Evolutionary conservation across 164 flowering plant genomes (phyloP), one percentile per base, ranked within the genome.

Genomic region (Akebia trifoliata): DNA sequence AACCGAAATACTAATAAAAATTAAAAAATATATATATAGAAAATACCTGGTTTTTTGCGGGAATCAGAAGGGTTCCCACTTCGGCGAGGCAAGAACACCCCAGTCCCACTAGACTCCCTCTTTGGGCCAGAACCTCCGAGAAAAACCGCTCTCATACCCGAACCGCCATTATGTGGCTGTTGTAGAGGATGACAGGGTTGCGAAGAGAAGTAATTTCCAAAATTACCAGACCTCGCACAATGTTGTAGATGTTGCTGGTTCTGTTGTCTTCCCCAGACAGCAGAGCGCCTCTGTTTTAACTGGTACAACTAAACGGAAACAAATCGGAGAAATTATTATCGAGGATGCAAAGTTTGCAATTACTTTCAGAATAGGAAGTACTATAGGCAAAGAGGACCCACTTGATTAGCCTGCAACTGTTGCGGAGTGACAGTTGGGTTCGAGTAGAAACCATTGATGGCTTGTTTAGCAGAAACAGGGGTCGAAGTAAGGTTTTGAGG

Each of bases 111-210:
- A 1, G 69, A 67, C 42, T 70, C 62, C 63, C 74, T 66, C 47
- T 68, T 57, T 1, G 81, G 51, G 14, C 73, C 71, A 3, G 82
- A 55, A 8, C 77, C 74, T 1, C 67, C 79, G 8, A 82, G 83
- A 48, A 78, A 84, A 25, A 80, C 73, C 0, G 83, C 86, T 57
- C 76, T 57, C 80, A 75, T 76, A 4, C 79, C 86, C 24, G 85
- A 67, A 40, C 77, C 72, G 0, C 55, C 44, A 26, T 59, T 58
- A 12, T 52, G 60, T 15, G 24, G 39, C 22, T 64, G 78, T 21
- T 78, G 89, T 40, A 78, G 51, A 37, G 84, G 64, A 8, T 89
- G 83, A 86, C 93, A 84, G 12, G n/a, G n/a, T n/a, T n/a, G 81
- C 86, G 14, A 82, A 66, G 0, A 60, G 60, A 10, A 81, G 67